phyloP scores from a whole-genome alignment of 495 filamentous ascomycete species.

The Neurospora discreta region DNA sequence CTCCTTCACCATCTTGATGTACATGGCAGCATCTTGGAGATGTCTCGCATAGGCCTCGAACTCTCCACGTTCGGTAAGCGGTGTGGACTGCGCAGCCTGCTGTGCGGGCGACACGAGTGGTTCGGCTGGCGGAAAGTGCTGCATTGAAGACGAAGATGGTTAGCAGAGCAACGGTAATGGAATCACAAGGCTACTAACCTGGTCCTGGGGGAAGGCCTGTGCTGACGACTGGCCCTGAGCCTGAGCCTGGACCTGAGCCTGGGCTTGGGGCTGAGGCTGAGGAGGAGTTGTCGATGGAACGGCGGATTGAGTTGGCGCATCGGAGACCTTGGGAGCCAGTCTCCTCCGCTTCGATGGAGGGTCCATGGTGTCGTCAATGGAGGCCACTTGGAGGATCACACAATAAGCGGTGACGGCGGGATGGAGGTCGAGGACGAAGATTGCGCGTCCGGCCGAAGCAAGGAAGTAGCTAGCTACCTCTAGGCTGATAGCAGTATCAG shows the following conservation, averaged over 20 bases:
- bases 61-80: conserved; percentile 34
- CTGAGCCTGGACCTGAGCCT: neutral
- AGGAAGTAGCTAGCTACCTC: too few relatives aligned
- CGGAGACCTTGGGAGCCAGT: conserved; percentile 27
- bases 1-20: conserved; percentile 40
- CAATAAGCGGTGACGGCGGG: neutral
- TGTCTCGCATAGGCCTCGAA: conserved; percentile 48
- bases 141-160: conserved; percentile 2
- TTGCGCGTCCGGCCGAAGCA: neutral
- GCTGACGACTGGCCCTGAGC: conserved; percentile 6
- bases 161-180: neutral
- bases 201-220: conserved; percentile 16
- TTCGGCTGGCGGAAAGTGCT: conserved; percentile 11
- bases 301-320: conserved; percentile 9
- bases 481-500: neutral
- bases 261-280: conserved; percentile 12
- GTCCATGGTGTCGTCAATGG: conserved; percentile 16
- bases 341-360: conserved; percentile 26
- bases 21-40: conserved; percentile 46
- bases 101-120: conserved; percentile 13
- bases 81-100: conserved; percentile 8
- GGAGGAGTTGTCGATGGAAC: conserved; percentile 6
- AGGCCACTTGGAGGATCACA: neutral
- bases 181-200: conserved; percentile 10
- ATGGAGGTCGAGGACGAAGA: neutral